phyloP scores from a whole-genome alignment of 768 basidiomycete species.

The Boletus eberwhitei region DNA sequence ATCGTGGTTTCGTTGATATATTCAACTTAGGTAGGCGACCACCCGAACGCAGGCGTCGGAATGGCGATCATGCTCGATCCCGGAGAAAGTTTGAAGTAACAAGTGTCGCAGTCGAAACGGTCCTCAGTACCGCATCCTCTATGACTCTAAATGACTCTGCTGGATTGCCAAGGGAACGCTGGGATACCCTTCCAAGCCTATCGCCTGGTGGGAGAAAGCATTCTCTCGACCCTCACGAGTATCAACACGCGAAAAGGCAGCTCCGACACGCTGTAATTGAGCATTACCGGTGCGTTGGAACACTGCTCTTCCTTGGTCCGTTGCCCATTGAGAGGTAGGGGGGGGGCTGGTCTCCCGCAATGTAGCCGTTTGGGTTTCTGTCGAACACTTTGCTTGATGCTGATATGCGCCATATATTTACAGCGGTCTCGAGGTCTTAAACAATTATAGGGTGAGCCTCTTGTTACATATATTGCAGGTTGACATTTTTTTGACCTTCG shows the following conservation, averaged over 20 bases:
- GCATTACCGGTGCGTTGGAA: conserved; percentile 62
- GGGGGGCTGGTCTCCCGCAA: not conserved
- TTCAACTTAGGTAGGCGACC: not conserved
- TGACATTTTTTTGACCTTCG: not conserved
- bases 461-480: not conserved
- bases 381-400: not conserved
- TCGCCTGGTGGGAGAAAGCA: not conserved
- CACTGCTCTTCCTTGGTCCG: not conserved
- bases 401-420: conserved; percentile 7
- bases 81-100: not conserved
- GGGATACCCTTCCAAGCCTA: not conserved
- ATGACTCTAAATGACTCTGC: not conserved
- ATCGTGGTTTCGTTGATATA: not conserved
- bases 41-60: not conserved
- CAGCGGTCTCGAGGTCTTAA: conserved; percentile 78
- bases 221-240: conserved; percentile 66
- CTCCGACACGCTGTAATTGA: conserved; percentile 82
- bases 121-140: not conserved
- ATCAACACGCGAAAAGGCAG: conserved; percentile 78
- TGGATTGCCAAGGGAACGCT: not conserved
- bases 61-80: not conserved
- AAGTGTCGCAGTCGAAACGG: not conserved
- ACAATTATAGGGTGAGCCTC: conserved; percentile 75
- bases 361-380: not conserved
- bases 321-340: not conserved